Conservation (phyloP, 805 yeast genomes). For the Lachancea mirantina region DNA sequence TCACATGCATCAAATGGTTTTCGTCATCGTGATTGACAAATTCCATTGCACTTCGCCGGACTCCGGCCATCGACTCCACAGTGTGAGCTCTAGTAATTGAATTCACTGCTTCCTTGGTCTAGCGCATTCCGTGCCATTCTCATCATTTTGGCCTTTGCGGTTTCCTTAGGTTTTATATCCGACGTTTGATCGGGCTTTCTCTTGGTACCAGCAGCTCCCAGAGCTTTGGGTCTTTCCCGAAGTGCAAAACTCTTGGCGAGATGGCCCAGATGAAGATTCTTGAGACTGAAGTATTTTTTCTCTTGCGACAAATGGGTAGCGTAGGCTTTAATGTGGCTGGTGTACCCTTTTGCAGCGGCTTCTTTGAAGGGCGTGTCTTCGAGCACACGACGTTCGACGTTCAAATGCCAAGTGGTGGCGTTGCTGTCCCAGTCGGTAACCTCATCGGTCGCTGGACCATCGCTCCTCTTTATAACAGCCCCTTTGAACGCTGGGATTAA, state of each 20-base stretch:
- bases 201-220: slow-evolving; percentile 33
- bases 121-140: slow-evolving; percentile 67
- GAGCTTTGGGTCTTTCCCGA: slow-evolving; percentile 85
- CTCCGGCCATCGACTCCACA: background rate
- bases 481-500: slow-evolving; percentile 32
- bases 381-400: slow-evolving; percentile 80
- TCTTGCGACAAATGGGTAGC: slow-evolving; percentile 87
- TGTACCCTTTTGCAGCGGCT: slow-evolving; percentile 72
- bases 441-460: slow-evolving; percentile 24
- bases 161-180: slow-evolving; percentile 44
- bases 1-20: too few species aligned
- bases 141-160: slow-evolving; percentile 66
- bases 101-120: slow-evolving; percentile 60
- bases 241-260: slow-evolving; percentile 90
- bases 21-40: too few species aligned
- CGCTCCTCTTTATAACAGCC: slow-evolving; percentile 29
- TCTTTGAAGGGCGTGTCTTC: slow-evolving; percentile 55
- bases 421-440: slow-evolving; percentile 74
- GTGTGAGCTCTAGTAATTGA: slow-evolving; percentile 39
- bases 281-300: slow-evolving; percentile 72
- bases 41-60: too few species aligned
- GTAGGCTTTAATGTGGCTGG: slow-evolving; percentile 88
- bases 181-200: slow-evolving; percentile 24
- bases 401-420: slow-evolving; percentile 94
- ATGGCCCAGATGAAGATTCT: slow-evolving; percentile 85